Base-by-base conservation (phyloP, 805 yeast species). In the Yarrowia sp. region DNA sequence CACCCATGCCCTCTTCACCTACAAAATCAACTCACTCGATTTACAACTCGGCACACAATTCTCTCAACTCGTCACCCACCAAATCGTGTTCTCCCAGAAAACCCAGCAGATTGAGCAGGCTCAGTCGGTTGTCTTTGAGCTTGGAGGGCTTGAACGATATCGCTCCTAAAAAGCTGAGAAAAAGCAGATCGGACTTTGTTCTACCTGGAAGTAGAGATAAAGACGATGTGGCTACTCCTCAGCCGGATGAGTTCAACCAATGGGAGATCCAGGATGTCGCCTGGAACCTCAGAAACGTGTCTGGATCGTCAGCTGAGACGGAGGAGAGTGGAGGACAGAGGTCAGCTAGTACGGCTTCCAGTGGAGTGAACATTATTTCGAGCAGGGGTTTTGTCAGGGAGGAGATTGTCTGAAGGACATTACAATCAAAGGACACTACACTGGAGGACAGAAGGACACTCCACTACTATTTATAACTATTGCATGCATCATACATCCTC, bases 251-350 rank as follows among this genome's bases (percentile, higher is more conserved):
- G n/a, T 58, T 58, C 51, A 58, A 58, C 45, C 64, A 58, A 22
- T 58, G 64, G 64, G 64, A 58, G 41, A 58, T 58, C 51, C 64
- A 58, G 41, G 64, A 58, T 35, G 64, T 58, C 17, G 64, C 64
- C 9, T 58, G 64, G 64, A 58, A 58, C 35, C 64, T 58, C n/a
- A n/a, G 64, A 14, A 58, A 58, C 35, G 64, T 58, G 28, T 58
- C 64, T 14, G 64, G 64, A 2, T 58, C 64, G 1, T 58, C 64
- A 4, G 64, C 64, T 6, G 64, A 58, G 6, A 35, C 61, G 0
- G 47, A 18, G 8, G 45, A 47, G 8, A 39, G 47, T 4, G 42
- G 18, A 1, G 43, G 43, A 1, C 64, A 58, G 28, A 7, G 64
- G 2, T 8, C 14, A 0, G 35, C 51, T 14, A 43, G 51, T 9